Base-by-base conservation (phyloP, 257 asterid genomes). In the Forsythia viridissima region DNA sequence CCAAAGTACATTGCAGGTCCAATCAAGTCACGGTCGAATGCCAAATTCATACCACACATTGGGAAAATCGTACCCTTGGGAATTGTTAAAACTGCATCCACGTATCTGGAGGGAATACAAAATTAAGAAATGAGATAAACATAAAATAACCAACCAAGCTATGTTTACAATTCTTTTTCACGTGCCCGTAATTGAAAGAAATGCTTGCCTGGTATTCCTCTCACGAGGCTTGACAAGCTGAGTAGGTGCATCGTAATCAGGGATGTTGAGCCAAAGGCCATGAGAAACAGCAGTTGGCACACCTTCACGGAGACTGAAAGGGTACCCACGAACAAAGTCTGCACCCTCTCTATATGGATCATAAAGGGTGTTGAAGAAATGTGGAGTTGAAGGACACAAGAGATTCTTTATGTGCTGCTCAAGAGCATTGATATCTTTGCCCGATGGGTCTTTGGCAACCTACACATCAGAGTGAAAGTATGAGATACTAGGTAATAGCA, bases 1-100 rank as follows among this genome's bases (percentile, higher is more conserved):
- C 97, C 97, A 78, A 92, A 92, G 90, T 92, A 92, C 97, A 92
- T 92, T n/a, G 96, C 97, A 2, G 97, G 96, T 68, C 97, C 97
- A 38, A 92, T 92, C 63, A 92, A 86, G 12, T 92, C 96, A 41
- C 97, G 95, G 80, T 92, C 72, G 86, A 92, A 92, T 0, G 84
- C 97, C 88, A 92, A 83, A 70, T 92, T 92, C 97, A 92, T 92
- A 15, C 93, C 94, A 66, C 97, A 92, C 97, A 92, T 92, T 16
- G 97, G 97, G 83, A 88, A 92, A 48, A 92, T 69, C 30, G 93
- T 89, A 11, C 92, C 92, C 89, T 89, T 92, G 38, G 97, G 97
- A 75, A 92, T 91, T 0, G 97, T 90, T 91, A 92, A 41, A 70
- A 92, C 94, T 16, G 97, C 91, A 79, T 92, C 96, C 21, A 92